These are phyloP conservation scores for Fraxinus greggii DNA, from an alignment of 305 asterid genomes.

Conservation along the genomic window DNA sequence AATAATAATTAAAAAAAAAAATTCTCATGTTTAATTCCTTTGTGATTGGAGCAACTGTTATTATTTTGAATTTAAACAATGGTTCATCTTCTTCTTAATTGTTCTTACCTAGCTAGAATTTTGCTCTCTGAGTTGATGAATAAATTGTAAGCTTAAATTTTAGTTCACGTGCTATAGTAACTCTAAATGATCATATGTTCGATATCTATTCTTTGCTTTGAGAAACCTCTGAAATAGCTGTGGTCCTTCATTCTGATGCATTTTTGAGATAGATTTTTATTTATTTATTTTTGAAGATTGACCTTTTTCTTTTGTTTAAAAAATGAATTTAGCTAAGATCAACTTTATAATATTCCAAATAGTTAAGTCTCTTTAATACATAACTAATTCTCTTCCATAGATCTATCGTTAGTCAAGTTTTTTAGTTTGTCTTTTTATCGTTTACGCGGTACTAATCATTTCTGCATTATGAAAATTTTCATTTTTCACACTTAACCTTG, in stretches of 20 bases:
- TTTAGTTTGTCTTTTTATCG: background rate
- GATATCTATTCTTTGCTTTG: background rate
- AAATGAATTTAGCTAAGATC: background rate
- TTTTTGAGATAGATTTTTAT: background rate
- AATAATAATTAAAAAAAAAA: background rate
- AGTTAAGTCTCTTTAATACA: background rate
- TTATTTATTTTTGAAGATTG: background rate
- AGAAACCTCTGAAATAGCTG: background rate
- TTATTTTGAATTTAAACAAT: background rate
- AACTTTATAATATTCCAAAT: background rate
- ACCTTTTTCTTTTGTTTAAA: background rate
- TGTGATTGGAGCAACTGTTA: background rate
- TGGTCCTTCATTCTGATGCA: background rate
- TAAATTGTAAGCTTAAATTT: background rate
- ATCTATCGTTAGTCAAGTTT: background rate
- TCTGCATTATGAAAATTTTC: background rate
- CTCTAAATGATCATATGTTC: background rate
- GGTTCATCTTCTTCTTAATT: background rate
- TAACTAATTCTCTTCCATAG: background rate
- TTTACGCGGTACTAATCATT: background rate
- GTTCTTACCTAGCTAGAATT: background rate
- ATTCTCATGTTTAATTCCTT: background rate
- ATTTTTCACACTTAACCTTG: background rate
- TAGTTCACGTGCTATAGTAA: background rate
- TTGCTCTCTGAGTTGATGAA: background rate